phyloP scores from a whole-genome alignment of 331 rosid genomes.

The Quercus lobata region DNA sequence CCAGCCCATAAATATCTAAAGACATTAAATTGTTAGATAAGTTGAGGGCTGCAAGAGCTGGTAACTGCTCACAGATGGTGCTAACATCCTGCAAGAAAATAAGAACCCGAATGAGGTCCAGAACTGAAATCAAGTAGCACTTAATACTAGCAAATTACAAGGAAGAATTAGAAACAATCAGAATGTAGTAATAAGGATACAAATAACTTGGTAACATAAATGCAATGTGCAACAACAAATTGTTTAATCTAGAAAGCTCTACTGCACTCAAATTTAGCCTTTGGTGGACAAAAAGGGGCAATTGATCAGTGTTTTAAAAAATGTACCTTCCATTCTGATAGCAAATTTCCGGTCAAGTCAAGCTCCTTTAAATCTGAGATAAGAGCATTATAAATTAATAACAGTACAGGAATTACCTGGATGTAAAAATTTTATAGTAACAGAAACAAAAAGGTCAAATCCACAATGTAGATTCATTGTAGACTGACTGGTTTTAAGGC shows the following conservation, averaged over 20 bases:
- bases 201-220: neutral
- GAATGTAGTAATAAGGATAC: neutral
- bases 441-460: neutral
- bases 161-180: neutral
- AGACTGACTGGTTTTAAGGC: neutral
- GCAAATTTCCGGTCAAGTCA: constrained; percentile 90
- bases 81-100: constrained; percentile 69
- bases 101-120: neutral
- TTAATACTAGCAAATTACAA: neutral
- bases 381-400: constrained; percentile 5
- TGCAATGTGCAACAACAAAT: neutral
- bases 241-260: neutral
- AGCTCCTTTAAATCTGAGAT: constrained; percentile 74
- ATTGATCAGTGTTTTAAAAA: constrained; percentile 9
- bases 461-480: neutral
- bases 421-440: neutral
- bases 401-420: neutral
- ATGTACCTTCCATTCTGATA: constrained; percentile 86
- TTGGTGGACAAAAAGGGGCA: constrained; percentile 12
- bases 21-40: constrained; percentile 70
- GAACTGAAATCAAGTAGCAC: neutral
- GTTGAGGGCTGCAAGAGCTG: constrained; percentile 59
- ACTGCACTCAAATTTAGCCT: constrained; percentile 1
- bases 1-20: constrained; percentile 45
- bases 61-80: constrained; percentile 71